phyloP scores from a whole-genome alignment of 129 eudicot species.

The Chrysanthemum makinoi region DNA sequence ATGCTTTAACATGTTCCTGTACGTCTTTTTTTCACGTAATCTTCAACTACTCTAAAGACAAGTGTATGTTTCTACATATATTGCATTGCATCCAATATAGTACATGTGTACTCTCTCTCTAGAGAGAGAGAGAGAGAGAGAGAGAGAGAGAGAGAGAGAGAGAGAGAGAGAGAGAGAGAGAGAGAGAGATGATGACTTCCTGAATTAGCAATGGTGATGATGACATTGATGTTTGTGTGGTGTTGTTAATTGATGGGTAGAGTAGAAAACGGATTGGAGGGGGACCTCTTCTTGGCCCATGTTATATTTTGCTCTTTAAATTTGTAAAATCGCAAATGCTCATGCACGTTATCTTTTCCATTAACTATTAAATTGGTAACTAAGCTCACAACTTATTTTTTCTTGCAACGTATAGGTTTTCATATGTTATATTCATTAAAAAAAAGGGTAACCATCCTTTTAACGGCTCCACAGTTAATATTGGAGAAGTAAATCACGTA shows the following conservation, averaged over 20 bases:
- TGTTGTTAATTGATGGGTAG: constrained; percentile 38
- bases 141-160: too few species aligned
- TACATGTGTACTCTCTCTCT: constrained; percentile 3
- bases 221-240: constrained; percentile 51
- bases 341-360: too few species aligned
- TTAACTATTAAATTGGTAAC: too few species aligned
- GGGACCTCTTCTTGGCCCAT: constrained; percentile 44
- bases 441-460: too few species aligned
- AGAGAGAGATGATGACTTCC: constrained; percentile 36
- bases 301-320: background rate
- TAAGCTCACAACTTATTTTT: too few species aligned
- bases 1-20: constrained; percentile 42
- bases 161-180: too few species aligned
- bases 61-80: constrained; percentile 9
- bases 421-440: too few species aligned
- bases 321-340: too few species aligned
- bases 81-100: constrained; percentile 11
- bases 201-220: constrained; percentile 58
- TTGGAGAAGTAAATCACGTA: too few species aligned
- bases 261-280: constrained; percentile 75
- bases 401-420: too few species aligned
- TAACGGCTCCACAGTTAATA: too few species aligned
- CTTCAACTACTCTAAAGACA: constrained; percentile 22
- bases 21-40: constrained; percentile 38
- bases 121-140: background rate